Base-by-base conservation (phyloP, 176 grass and related monocot genomes). In the Pontederia crassipes region DNA sequence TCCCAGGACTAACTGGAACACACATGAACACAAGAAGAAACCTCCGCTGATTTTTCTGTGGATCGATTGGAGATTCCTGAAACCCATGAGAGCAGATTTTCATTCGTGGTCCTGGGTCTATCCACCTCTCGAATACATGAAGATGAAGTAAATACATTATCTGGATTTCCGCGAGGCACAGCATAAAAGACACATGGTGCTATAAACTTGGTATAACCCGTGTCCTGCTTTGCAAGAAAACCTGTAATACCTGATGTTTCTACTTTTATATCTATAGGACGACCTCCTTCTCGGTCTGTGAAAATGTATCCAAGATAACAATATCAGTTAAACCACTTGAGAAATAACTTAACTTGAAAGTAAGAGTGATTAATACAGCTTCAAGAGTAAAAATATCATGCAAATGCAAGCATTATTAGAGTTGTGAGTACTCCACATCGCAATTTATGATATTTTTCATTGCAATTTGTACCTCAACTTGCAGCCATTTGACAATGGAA, bases 231-330 rank as follows among this genome's bases (percentile, higher is more conserved):
- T 4, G 81, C 54, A 28, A 75, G 7, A 70, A 95, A 87, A 29
- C 86, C 91, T 6, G 62, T 67, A 52, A 81, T 70, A 59, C 46
- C 55, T 15, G 75, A 78, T 35, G 66, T 65, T 58, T 63, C 72
- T 48, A 90, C 82, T 69, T 61, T 82, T 69, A 95, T 82, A 60
- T 87, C 72, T 8, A 90, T 40, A 29, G 91, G 91, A 9, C 13
- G 49, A 0, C 83, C 91, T 40, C 86, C 83, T 77, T 95, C 86
- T 62, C 24, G n/a, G 50, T 90, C 91, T 87, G 83, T 95, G 91
- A 66, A 81, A 68, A 46, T 72, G 12, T 50, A 67, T 18, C 26
- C 27, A 2, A 54, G 50, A 63, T 62, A 71, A 58, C 57, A 40
- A 40, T 40, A 40, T 40, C 32, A 40, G 32, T 40, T 40, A 40